These are phyloP conservation scores for Mallotus japonicus DNA, from an alignment of 441 rosid genomes.

Conservation along the genomic window DNA sequence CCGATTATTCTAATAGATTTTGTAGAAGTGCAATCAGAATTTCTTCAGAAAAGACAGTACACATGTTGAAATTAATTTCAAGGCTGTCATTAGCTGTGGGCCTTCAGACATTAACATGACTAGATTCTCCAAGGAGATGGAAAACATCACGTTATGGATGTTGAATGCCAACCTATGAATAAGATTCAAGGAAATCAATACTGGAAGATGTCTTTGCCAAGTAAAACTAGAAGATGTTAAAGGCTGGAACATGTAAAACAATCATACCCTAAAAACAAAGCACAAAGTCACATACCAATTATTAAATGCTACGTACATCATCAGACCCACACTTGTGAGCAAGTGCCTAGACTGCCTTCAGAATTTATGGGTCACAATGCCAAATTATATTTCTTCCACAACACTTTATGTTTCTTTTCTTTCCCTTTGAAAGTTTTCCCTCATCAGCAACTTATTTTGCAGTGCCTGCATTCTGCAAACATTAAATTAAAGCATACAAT, in stretches of 20 bases:
- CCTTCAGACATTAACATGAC: slow-evolving; percentile 40
- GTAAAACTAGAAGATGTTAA: neutral
- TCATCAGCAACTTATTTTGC: slow-evolving; percentile 76
- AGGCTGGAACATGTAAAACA: slow-evolving; percentile 15
- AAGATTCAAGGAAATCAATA: slow-evolving; percentile 26
- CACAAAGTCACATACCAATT: slow-evolving; percentile 82
- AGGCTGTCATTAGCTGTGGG: slow-evolving; percentile 33
- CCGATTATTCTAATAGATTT: slow-evolving; percentile 72
- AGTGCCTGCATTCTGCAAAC: slow-evolving; percentile 78
- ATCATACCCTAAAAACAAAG: slow-evolving; percentile 60
- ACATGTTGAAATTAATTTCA: slow-evolving; percentile 44
- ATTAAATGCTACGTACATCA: slow-evolving; percentile 65
- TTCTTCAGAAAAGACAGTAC: slow-evolving; percentile 63
- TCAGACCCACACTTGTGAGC: slow-evolving; percentile 74
- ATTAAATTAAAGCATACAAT: slow-evolving; percentile 19
- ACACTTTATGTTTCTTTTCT: slow-evolving; percentile 26
- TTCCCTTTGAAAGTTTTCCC: slow-evolving; percentile 41
- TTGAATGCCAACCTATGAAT: slow-evolving; percentile 78
- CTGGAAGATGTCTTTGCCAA: neutral
- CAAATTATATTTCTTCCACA: slow-evolving; percentile 41
- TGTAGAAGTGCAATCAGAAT: slow-evolving; percentile 65
- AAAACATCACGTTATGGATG: slow-evolving; percentile 88
- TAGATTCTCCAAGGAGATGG: slow-evolving; percentile 62
- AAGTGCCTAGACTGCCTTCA: slow-evolving; percentile 81
- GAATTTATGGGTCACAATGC: slow-evolving; percentile 66